Base-by-base conservation (phyloP, 2,329 filamentous ascomycete species). In the Alternaria incomplexa region DNA sequence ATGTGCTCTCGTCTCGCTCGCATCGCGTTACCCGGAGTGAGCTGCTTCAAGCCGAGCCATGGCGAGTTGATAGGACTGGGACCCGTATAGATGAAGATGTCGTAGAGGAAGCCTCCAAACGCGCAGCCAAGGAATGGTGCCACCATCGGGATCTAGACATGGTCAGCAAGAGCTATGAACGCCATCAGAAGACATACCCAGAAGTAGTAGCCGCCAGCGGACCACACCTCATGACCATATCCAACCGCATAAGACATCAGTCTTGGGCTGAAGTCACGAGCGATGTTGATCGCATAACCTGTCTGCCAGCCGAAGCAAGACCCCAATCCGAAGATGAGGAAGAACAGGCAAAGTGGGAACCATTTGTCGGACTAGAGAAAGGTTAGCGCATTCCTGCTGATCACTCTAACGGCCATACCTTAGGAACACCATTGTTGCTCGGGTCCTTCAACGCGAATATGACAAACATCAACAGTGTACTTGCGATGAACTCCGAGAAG, bases 231-330 rank as follows among this genome's bases (percentile, higher is more conserved):
- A 52, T 77, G 77, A 1, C 89, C 89, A 73, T 93, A 93, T 3
- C 91, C 91, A 57, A 92, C 70, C 73, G 89, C 86, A 73, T 88
- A 91, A 1, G 87, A 86, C 65, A 91, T 86, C 46, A 92, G 77
- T 11, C 90, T 83, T 10, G 90, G 90, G 1, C 89, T 89, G 73
- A 93, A 91, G 67, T 93, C 91, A 77, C 91, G 85, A 36, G 90
- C 90, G 45, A 91, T 78, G 72, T 93, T 93, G 67, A 92, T 91
- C 1, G 90, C 90, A 78, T 91, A 93, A 40, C 91, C 90, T 1
- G 90, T 93, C 77, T 93, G 87, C 89, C 89, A 92, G 7, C 91
- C 91, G 71, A 91, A 92, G 73, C 89, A 90, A 30, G 89, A 88
- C 17, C 90, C 90, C 22, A 93, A 88, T 8, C 90, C 90, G 73